phyloP scores from a whole-genome alignment of 2,329 filamentous ascomycete genomes.

The Byssochlamys sp. region DNA sequence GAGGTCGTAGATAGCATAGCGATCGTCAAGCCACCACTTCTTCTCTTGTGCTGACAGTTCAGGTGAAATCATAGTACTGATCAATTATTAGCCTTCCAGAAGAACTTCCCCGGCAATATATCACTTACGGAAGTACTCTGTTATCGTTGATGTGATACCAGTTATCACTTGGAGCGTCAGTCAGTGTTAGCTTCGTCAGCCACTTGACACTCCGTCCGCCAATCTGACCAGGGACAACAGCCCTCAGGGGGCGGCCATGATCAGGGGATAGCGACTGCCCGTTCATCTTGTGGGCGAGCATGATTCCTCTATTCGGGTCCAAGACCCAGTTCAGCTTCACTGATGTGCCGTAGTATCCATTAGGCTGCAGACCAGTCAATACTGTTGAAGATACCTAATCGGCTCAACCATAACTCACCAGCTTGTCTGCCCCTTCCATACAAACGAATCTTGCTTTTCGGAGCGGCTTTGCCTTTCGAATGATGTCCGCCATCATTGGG shows the following conservation, averaged over 20 bases:
- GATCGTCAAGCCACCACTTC: constrained; percentile 76
- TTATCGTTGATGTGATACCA: constrained; percentile 97
- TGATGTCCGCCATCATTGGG: constrained; percentile 61
- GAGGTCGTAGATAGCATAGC: constrained; percentile 86
- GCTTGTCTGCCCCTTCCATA: constrained; percentile 80
- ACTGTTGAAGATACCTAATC: neutral
- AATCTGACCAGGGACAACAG: constrained; percentile 82
- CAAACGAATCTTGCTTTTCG: constrained; percentile 71
- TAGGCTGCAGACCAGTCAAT: constrained; percentile 45
- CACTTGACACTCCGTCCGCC: constrained; percentile 89
- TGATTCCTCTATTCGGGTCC: constrained; percentile 71
- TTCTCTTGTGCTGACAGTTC: constrained; percentile 66
- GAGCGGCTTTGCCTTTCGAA: constrained; percentile 57
- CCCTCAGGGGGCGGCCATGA: constrained; percentile 73
- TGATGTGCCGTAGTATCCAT: constrained; percentile 80
- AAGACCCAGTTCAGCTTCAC: constrained; percentile 81
- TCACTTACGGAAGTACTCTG: constrained; percentile 60
- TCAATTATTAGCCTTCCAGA: neutral
- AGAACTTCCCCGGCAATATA: neutral
- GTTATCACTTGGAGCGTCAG: constrained; percentile 70
- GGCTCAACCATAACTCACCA: constrained; percentile 36
- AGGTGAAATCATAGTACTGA: constrained; percentile 65
- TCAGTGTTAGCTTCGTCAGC: constrained; percentile 72
- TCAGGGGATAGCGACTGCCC: constrained; percentile 70
- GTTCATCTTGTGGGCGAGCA: constrained; percentile 87